phyloP scores from a whole-genome alignment of 371 early-diverging fungal species.

The Catenaria anguillulae region DNA sequence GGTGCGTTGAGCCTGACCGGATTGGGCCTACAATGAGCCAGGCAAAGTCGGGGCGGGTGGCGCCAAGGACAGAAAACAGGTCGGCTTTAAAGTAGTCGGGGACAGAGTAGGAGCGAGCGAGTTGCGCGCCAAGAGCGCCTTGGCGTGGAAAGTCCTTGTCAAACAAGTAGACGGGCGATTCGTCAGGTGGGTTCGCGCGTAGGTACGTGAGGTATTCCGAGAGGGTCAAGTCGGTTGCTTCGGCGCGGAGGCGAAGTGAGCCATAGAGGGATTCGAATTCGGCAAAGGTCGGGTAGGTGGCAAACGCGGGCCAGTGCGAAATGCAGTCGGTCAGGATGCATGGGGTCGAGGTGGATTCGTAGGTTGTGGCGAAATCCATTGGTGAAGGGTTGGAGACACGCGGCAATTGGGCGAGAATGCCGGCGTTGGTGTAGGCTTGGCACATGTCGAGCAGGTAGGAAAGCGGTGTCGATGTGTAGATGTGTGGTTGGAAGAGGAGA shows the following conservation, averaged over 20 bases:
- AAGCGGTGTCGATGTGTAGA: conserved; percentile 26
- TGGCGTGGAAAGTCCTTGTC: conserved; percentile 34
- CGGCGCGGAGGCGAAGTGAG: conserved; percentile 35
- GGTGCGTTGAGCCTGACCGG: conserved; percentile 44
- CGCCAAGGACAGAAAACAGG: conserved; percentile 33
- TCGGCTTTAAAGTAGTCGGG: conserved; percentile 45
- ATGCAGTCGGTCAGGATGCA: conserved; percentile 44
- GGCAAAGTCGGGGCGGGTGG: conserved; percentile 42
- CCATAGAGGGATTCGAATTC: conserved; percentile 25
- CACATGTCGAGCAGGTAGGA: conserved; percentile 32
- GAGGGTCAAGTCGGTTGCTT: conserved; percentile 38
- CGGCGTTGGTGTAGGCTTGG: conserved; percentile 10
- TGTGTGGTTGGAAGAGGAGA: conserved; percentile 34
- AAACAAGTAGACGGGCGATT: conserved; percentile 50
- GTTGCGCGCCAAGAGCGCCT: conserved; percentile 21
- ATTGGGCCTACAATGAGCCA: conserved; percentile 56
- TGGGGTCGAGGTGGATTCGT: conserved; percentile 16
- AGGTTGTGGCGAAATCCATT: conserved; percentile 2
- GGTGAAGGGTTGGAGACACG: background rate
- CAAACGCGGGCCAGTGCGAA: conserved; percentile 38
- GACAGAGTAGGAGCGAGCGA: conserved; percentile 35
- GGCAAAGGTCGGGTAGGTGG: conserved; percentile 23
- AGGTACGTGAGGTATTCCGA: conserved; percentile 35
- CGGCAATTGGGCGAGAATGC: background rate
- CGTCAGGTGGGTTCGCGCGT: conserved; percentile 17